A percentile compares a stretch with the other conserved stretches of the same genome.
Evolutionary conservation across 805 yeast genomes (phyloP).

Genomic region (Ogataea trehalophila): DNA sequence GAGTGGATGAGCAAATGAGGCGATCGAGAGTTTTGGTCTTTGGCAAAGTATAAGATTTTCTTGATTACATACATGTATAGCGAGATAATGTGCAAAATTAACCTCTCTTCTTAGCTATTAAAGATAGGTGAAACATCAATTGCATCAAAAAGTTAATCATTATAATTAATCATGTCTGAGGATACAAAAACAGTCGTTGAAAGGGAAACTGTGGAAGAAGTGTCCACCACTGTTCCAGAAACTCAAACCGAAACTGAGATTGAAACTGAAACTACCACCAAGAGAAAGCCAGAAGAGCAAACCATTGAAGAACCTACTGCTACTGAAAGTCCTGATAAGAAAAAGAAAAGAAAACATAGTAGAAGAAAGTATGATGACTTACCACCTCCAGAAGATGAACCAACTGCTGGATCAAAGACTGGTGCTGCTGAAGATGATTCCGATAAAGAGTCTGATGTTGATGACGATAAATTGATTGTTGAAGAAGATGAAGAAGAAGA

Average conservation of each 20-base stretch:
- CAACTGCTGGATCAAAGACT: conserved; percentile 20
- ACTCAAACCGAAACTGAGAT: too few relatives aligned
- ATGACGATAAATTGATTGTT: conserved; percentile 47
- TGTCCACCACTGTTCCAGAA: conserved; percentile 20
- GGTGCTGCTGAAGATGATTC: conserved; percentile 35
- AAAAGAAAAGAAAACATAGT: conserved; percentile 21
- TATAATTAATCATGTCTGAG: neutral
- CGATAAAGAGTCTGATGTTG: conserved; percentile 36
- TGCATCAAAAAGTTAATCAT: too few relatives aligned
- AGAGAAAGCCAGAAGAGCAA: conserved; percentile 35
- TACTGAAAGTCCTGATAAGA: conserved; percentile 11
- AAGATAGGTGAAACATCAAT: too few relatives aligned
- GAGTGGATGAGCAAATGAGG: too few relatives aligned
- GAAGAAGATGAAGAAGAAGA: conserved; percentile 70
- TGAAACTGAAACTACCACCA: neutral
- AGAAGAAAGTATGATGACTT: conserved; percentile 21
- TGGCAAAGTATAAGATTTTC: too few relatives aligned
- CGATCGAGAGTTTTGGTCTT: too few relatives aligned
- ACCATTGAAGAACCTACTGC: conserved; percentile 3
- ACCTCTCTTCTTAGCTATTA: too few relatives aligned
- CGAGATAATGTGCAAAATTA: too few relatives aligned
- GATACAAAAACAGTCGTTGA: neutral
- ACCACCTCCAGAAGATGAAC: conserved; percentile 16
- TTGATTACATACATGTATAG: too few relatives aligned
- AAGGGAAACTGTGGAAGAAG: conserved; percentile 26